Evolutionary conservation across 345 rosid species (phyloP), one percentile per base, ranked within the genome.

Genomic region (Geranium rotundifolium): DNA sequence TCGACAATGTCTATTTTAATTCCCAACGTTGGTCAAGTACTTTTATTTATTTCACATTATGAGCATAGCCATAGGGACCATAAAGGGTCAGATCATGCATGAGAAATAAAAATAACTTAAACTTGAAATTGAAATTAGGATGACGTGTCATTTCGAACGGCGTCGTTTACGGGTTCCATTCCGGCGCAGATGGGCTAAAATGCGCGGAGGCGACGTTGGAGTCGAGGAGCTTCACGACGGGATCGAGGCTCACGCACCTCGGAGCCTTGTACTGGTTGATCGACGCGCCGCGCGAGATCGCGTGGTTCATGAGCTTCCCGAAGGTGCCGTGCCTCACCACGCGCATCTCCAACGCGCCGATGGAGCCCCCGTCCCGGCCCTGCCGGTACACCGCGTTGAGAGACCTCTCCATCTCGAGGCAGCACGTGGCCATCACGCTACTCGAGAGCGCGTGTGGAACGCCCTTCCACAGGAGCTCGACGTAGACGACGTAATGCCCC

Each of bases 341-440:
- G 65, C 95, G 81, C 59, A 89, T 84, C 85, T 91, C 96, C 49
- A 91, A 60, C 7, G 98, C 69, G 17, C 95, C 98, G 17, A 91
- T 87, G 0, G 95, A 86, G 50, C 78, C 82, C 61, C 89, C 86
- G 67, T 66, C 79, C 78, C 98, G 73, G 72, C 91, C 84, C 63
- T 95, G 79, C 65, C 96, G 78, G 55, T 91, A 91, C 58, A 89
- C 90, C 19, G 81, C 82, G 79, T 86, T 96, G 70, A 91, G 73
- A 16, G 81, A 72, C 72, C 86, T 95, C 72, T 91, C 98, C 19
- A 91, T 81, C 29, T 67, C 69, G 4, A 76, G 76, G 74, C 98
- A 91, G 70, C 98, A 91, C 56, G 73, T 56, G 69, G 85, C 92
- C 95, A 91, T 88, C 61, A 80, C 41, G 6, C 10, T 8, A 1